Conservation (phyloP, 805 yeast genomes). For the Candida qinlingensis region DNA sequence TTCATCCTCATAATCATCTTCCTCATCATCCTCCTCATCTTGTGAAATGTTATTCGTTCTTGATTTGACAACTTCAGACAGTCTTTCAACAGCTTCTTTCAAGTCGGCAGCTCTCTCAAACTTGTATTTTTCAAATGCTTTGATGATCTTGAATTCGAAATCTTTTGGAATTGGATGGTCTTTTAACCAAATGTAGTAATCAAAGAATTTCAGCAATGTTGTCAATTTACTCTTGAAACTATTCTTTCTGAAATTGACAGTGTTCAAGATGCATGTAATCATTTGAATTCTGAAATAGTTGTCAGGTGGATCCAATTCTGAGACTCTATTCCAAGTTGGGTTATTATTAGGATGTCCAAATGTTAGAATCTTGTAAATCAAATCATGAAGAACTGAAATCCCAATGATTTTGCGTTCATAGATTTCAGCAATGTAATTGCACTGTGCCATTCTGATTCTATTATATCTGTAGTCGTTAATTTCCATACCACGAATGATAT, state of each 20-base stretch:
- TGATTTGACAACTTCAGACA: slow-evolving; percentile 29
- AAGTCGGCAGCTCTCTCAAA: slow-evolving; percentile 33
- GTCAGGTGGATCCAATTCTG: slow-evolving; percentile 54
- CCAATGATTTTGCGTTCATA: slow-evolving; percentile 43
- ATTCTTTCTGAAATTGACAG: slow-evolving; percentile 18
- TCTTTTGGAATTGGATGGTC: slow-evolving; percentile 59
- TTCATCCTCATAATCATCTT: slow-evolving; percentile 20
- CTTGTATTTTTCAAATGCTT: slow-evolving; percentile 34
- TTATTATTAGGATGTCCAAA: slow-evolving; percentile 60
- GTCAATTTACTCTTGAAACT: slow-evolving; percentile 25
- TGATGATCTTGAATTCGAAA: slow-evolving; percentile 45
- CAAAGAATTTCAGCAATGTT: slow-evolving; percentile 53
- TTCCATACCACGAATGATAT: slow-evolving; percentile 63
- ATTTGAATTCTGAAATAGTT: slow-evolving; percentile 70
- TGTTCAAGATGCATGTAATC: slow-evolving; percentile 38
- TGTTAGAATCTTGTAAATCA: slow-evolving; percentile 52
- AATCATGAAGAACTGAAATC: slow-evolving; percentile 40
- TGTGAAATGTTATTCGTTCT: slow-evolving; percentile 18
- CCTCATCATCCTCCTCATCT: slow-evolving; percentile 11
- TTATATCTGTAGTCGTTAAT: slow-evolving; percentile 52
- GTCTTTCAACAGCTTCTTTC: slow-evolving; percentile 37
- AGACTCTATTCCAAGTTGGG: slow-evolving; percentile 40
- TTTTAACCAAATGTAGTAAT: slow-evolving; percentile 65
- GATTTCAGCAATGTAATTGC: slow-evolving; percentile 55
- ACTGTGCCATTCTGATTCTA: slow-evolving; percentile 56